Evolutionary conservation across 192 early-diverging fungal genomes (phyloP), one percentile per base, ranked within the genome.

Genomic region (Coemansia asiatica): DNA sequence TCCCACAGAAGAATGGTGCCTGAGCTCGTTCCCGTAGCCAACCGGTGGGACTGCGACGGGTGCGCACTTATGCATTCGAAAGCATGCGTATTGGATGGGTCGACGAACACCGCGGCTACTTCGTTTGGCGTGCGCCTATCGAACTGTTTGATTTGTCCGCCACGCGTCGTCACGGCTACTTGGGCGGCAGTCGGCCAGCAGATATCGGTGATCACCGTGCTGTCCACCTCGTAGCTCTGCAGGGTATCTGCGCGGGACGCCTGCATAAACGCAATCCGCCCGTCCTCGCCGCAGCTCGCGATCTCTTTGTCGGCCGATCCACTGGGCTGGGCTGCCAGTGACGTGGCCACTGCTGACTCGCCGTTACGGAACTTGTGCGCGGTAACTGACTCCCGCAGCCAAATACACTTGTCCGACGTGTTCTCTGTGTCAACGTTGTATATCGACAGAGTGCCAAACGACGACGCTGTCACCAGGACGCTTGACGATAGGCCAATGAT

Each of bases 211-310:
- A 81, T 47, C 6, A 64, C 69, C 0, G 72, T 73, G 50, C 74
- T 74, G 49, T 84, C 83, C 6, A 78, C 69, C 44, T 69, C 70
- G 28, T 68, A 49, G 4, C 64, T 27, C 47, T 76, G 66, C 27
- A 78, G 47, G 31, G 71, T 66, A 16, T 77, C 75, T 3, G 72
- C 56, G 2, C 75, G 64, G 9, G 64, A 26, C 6, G 71, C 18
- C 0, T 58, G 61, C 25, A 63, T 64, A 12, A 60, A 77, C 8
- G 69, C 64, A 19, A 82, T 44, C 1, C 49, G 28, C 0, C 83
- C 83, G 55, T 81, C 79, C 49, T 84, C 83, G 60, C 79, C 83
- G 46, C 79, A 74, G 48, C 78, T 78, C 23, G 79, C 83, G 0
- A 84, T 56, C 56, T 84, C 78, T 0, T 49, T 65, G 25, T 72